Evolutionary conservation across 2,329 filamentous ascomycete genomes (phyloP).

Genomic region (Fusarium sp.): DNA sequence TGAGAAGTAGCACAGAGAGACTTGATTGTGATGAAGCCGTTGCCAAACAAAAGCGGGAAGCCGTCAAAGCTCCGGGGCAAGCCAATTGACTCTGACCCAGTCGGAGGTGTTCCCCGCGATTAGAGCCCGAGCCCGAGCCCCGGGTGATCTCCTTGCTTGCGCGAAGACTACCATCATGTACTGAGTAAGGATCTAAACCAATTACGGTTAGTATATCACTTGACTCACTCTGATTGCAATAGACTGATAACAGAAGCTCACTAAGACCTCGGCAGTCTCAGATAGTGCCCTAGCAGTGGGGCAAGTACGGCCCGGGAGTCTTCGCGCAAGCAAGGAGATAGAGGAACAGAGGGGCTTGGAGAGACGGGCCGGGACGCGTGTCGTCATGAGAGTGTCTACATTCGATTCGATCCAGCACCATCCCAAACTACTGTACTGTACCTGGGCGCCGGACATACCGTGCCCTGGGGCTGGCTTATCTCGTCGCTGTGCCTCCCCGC

Average conservation of each 20-base stretch:
- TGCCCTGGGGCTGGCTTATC: not conserved
- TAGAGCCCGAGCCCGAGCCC: slow-evolving; percentile 1
- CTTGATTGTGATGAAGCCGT: not conserved
- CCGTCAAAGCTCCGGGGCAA: not conserved
- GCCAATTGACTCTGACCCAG: not conserved
- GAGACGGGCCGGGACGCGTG: slow-evolving; percentile 24
- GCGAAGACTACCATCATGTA: too few relatives aligned
- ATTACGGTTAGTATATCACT: too few relatives aligned
- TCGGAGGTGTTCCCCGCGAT: slow-evolving; percentile 21
- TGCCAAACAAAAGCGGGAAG: not conserved
- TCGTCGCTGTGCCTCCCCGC: not conserved
- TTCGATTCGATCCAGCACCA: not conserved
- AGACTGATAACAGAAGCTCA: too few relatives aligned
- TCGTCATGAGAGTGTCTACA: slow-evolving; percentile 13
- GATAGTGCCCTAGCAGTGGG: too few relatives aligned
- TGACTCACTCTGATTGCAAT: too few relatives aligned
- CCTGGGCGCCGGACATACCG: not conserved
- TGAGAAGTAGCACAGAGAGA: not conserved
- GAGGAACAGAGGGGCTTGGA: slow-evolving; percentile 11
- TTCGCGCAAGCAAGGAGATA: too few relatives aligned
- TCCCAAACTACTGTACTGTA: not conserved
- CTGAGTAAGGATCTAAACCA: too few relatives aligned
- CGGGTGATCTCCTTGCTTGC: too few relatives aligned
- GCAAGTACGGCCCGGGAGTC: too few relatives aligned
- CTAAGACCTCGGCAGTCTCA: too few relatives aligned